Base-by-base conservation (phyloP, 495 filamentous ascomycete species). In the Penicillium paradoxum region DNA sequence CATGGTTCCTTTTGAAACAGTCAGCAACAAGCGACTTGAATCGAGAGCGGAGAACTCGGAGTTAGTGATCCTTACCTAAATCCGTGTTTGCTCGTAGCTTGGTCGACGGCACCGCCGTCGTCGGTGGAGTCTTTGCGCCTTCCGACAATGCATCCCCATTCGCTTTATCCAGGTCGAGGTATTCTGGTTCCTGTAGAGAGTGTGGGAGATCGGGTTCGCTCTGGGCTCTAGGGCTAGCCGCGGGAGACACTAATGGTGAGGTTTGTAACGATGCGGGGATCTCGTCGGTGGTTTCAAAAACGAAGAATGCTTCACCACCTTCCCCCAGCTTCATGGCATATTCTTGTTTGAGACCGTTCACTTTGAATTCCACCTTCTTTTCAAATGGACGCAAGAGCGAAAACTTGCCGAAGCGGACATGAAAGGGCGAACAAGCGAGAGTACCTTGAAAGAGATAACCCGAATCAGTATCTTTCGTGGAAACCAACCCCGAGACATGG, bases 321-420 rank as follows among this genome's bases (percentile, higher is more conserved):
- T 99, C 93, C 19, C 93, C 93, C 13, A 99, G 79, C 70, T 99
- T 99, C 93, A 99, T 97, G 15, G 93, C 81, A 78, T 95, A 96
- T 52, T 93, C 78, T 66, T 96, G 90, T 72, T 91, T 93, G 45
- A 79, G 71, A 57, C 87, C 85, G 79, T 99, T 97, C 78, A 99
- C 93, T 60, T 79, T 82, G 71, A 99, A 99, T 71, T 97, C 92
- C 60, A 98, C 84, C 83, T 99, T 99, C 79, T 97, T 98, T 70
- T 99, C 95, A 60, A 84, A 97, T 3, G 93, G 95, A 44, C 95
- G 89, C 57, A 99, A 73, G 32, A 99, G 75, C 30, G 90, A 95
- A 75, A 97, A 97, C 74, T 99, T 99, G 63, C 93, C 95, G 68
- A 99, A 99, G 44, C 93, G 90, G 54, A 99, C 91, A 71, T 99